phyloP scores from a whole-genome alignment of 176 grass and related monocot species.

The Oryza australiensis region DNA sequence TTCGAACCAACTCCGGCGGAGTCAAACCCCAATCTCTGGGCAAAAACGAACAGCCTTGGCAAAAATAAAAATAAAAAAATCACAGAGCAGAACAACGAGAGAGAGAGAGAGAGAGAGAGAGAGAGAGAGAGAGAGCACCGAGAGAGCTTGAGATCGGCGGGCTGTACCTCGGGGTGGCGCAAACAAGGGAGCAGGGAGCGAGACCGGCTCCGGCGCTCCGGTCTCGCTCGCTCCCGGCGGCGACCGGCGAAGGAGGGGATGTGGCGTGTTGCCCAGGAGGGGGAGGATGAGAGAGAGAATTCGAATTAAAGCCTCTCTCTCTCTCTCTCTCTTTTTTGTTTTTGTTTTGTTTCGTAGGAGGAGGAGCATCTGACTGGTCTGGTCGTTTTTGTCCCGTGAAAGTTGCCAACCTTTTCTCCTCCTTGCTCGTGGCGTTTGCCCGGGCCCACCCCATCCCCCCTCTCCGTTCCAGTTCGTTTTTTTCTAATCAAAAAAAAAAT shows the following conservation, averaged over 20 bases:
- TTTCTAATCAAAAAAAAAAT: too few relatives aligned
- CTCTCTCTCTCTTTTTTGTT: background rate
- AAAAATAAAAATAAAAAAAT: background rate
- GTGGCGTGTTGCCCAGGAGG: background rate
- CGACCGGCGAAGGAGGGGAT: background rate
- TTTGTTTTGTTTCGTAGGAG: slow-evolving; percentile 34
- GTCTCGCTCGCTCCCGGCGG: slow-evolving; percentile 2
- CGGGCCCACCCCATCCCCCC: background rate
- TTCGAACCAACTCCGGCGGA: slow-evolving; percentile 10
- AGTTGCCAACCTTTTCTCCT: slow-evolving; percentile 19
- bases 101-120: background rate
- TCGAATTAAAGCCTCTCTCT: slow-evolving; percentile 61
- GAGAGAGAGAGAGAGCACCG: too few relatives aligned
- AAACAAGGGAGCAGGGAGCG: background rate
- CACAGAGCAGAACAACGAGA: background rate
- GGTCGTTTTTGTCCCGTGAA: slow-evolving; percentile 34
- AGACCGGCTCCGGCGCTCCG: background rate
- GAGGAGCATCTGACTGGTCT: background rate
- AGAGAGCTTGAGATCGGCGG: background rate
- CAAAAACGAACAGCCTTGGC: background rate
- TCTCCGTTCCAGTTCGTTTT: too few relatives aligned
- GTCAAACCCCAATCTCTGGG: background rate
- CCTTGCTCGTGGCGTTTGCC: slow-evolving; percentile 7
- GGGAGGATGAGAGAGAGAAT: slow-evolving; percentile 34
- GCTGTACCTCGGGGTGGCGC: slow-evolving; percentile 25